Evolutionary conservation across 108 stramenopile species (phyloP), one percentile per base, ranked within the genome.

Genomic region (Cylindrotheca closterium): DNA sequence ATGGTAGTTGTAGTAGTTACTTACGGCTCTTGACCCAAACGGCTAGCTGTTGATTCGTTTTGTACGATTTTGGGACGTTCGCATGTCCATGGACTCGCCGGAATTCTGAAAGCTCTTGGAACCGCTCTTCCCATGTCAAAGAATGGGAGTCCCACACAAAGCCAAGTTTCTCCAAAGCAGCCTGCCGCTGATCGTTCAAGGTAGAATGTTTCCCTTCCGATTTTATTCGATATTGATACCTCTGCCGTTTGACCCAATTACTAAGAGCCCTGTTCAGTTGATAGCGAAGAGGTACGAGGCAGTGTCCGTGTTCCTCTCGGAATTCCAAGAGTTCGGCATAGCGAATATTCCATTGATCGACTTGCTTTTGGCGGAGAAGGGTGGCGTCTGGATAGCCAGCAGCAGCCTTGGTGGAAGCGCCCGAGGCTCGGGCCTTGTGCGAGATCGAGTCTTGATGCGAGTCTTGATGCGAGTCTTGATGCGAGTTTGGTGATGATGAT

Each of bases 261-360:
- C 54, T 66, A 1, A 79, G 57, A 18, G 34, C 23, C 0, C 59
- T 52, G 50, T 75, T 67, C 7, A 24, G 47, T 1, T 28, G 25
- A 8, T 23, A 68, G 12, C 59, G 22, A 19, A 61, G 32, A 12
- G 79, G 79, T 21, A 79, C 79, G 2, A 62, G 52, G 48, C 70
- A 75, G 51, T 80, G 66, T 45, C 53, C 81, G 45, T 79, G 51
- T 29, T 61, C 2, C 18, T 29, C 37, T 26, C 42, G 59, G 65
- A 70, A 82, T 12, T 67, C 55, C 30, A 51, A n/a, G 17, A 82
- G 67, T 22, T 79, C 81, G 26, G 67, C 26, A 17, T 65, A 67
- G 23, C 74, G 47, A n/a, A 70, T 51, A 58, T 66, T 74, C 79
- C 79, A 79, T 5, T 31, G 37, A 31, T 71, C 46, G 27, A 19